These are phyloP conservation scores for Sporothrix dimorphospora DNA, from an alignment of 2,329 filamentous ascomycete genomes.

Conservation along the genomic window DNA sequence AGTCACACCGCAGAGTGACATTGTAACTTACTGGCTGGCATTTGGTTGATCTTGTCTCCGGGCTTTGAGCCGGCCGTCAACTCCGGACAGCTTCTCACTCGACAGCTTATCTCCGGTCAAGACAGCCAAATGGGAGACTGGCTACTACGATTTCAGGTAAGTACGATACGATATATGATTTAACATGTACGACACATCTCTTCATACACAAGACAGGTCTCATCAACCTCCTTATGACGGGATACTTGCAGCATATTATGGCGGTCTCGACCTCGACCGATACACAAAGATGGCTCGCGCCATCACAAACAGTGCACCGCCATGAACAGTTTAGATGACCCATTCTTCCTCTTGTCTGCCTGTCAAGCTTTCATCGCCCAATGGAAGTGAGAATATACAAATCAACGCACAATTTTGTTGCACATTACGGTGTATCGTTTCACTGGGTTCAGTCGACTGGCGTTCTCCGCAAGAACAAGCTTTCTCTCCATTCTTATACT, in stretches of 20 bases:
- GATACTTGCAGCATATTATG: not conserved
- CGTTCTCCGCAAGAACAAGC: conserved; percentile 9
- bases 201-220: not conserved
- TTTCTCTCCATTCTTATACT: not conserved
- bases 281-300: not conserved
- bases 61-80: not conserved
- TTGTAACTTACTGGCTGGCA: no score
- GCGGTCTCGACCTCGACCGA: not conserved
- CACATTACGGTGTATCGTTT: not conserved
- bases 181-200: not conserved
- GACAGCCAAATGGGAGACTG: not conserved
- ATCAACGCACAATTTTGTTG: not conserved
- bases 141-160: not conserved
- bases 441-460: not conserved
- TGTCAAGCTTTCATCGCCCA: not conserved
- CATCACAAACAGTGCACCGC: not conserved
- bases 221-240: not conserved
- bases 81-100: not conserved
- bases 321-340: not conserved
- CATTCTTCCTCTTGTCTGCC: not conserved
- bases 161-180: not conserved
- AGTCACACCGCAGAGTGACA: not conserved
- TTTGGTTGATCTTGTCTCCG: not conserved
- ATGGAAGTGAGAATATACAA: not conserved
- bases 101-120: not conserved